A percentile compares a stretch with the other conserved stretches of the same genome.
These are phyloP conservation scores for Symbiotaphrina buchneri DNA, from an alignment of 495 filamentous ascomycete species.

Conservation along the genomic window DNA sequence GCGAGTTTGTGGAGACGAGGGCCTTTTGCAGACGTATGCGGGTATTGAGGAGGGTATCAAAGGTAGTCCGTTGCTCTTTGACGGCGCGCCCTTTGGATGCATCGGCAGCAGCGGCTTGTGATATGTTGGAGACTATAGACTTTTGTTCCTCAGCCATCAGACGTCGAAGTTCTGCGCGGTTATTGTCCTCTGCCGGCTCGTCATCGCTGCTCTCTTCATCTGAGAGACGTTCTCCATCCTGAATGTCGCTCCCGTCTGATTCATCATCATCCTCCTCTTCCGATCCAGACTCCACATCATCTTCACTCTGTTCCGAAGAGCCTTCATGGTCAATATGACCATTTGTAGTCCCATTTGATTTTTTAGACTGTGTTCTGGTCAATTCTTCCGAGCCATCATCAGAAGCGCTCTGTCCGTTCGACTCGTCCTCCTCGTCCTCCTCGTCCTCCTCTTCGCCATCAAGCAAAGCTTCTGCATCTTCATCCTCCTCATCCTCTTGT, in stretches of 20 bases:
- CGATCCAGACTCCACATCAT: slow-evolving; percentile 11
- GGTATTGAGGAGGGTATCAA: slow-evolving; percentile 68
- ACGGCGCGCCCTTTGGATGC: slow-evolving; percentile 69
- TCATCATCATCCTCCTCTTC: slow-evolving; percentile 19
- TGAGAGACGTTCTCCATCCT: slow-evolving; percentile 16
- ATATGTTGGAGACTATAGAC: slow-evolving; percentile 41
- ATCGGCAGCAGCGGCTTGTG: slow-evolving; percentile 54
- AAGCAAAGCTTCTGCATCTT: slow-evolving; percentile 10
- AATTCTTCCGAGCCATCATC: slow-evolving; percentile 13
- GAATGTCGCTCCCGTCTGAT: too few species aligned
- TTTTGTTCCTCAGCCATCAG: slow-evolving; percentile 55
- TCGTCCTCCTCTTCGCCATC: slow-evolving; percentile 6
- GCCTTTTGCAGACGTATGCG: slow-evolving; percentile 85
- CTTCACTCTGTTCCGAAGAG: slow-evolving; percentile 13
- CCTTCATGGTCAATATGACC: too few species aligned
- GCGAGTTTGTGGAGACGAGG: slow-evolving; percentile 56
- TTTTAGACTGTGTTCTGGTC: slow-evolving; percentile 12
- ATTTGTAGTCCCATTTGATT: slow-evolving; percentile 7
- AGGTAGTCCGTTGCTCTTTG: slow-evolving; percentile 58
- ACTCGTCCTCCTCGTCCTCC: slow-evolving; percentile 9
- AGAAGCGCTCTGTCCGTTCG: slow-evolving; percentile 8
- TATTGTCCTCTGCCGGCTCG: slow-evolving; percentile 16
- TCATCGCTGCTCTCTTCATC: slow-evolving; percentile 10
- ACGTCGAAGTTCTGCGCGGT: slow-evolving; percentile 36
- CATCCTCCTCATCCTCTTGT: slow-evolving; percentile 5